Base-by-base conservation (phyloP, 228 moss, liverwort and hornwort species). In the Sphagnum magellanicum region DNA sequence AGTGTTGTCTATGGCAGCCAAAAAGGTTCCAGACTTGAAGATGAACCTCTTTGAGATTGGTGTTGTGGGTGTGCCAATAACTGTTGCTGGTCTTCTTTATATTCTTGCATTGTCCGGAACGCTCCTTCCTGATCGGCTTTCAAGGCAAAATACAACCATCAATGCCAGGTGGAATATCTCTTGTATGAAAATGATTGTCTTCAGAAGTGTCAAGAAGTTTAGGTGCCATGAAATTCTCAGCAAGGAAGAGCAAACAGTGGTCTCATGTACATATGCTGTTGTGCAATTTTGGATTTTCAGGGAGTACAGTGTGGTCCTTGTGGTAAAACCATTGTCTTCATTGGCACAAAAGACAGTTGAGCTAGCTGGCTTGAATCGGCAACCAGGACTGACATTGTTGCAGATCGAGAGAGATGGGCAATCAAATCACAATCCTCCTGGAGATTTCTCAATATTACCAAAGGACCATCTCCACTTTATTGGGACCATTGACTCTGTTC, bases 41-140 rank as follows among this genome's bases (percentile, higher is more conserved):
- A 93, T 96, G 90, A 96, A 87, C 51, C 77, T 96, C 0, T 96
- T 96, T 79, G 96, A 96, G 75, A 96, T 96, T 74, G 93, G 93
- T 13, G 67, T 93, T 0, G 77, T 96, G 4, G 96, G 96, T 0
- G 62, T 90, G 60, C 96, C 91, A 0, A 75, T 87, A 5, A 89
- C 91, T 6, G 69, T 93, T 77, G 88, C 87, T 6, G 93, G 96
- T 8, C 76, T 96, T 6, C 70, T 93, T 4, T 96, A 96, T 55
- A 89, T 96, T 58, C 58, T 93, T 71, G 91, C 83, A 6, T 77
- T 96, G 49, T 92, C 96, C 6, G 88, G 86, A 9, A 89, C 83
- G 73, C 16, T 93, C 53, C 83, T 96, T 59, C 91, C 96, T 51
- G 77, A 77, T 48, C 78, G 88, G 12, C 12, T 83, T 5, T 74